Evolutionary conservation across 164 flowering plant species (phyloP).

Genomic region (Litsea cubeba): DNA sequence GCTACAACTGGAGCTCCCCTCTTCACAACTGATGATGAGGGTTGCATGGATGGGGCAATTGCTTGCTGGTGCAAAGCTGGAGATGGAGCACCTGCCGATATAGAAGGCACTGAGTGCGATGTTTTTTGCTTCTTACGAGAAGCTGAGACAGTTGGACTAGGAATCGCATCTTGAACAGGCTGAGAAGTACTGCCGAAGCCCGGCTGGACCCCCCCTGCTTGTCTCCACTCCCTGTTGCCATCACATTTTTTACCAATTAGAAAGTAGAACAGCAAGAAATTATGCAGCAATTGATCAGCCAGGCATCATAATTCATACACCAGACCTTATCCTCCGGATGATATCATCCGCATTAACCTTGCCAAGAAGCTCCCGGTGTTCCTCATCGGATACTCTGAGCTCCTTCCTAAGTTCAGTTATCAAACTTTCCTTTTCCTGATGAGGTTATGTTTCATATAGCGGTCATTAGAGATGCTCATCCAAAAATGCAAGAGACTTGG

Average conservation of each 20-base stretch:
- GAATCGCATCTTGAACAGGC: constrained; percentile 53
- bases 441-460: constrained; percentile 14
- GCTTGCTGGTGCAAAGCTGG: constrained; percentile 37
- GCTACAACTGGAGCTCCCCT: constrained; percentile 17
- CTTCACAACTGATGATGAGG: constrained; percentile 31
- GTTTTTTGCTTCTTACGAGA: constrained; percentile 83
- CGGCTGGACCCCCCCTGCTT: constrained; percentile 51
- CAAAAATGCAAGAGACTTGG: constrained; percentile 1
- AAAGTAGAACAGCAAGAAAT: constrained; percentile 5
- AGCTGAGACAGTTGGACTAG: constrained; percentile 70
- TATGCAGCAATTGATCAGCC: background rate
- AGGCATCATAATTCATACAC: background rate
- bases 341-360: constrained; percentile 76
- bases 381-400: constrained; percentile 83
- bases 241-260: constrained; percentile 8
- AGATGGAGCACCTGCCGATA: constrained; percentile 36
- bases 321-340: constrained; percentile 70
- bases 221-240: constrained; percentile 80
- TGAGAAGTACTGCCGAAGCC: constrained; percentile 43
- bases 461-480: constrained; percentile 6
- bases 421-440: constrained; percentile 84
- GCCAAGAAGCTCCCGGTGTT: constrained; percentile 77
- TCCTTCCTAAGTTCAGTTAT: constrained; percentile 92
- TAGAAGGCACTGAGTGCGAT: constrained; percentile 43
- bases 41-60: constrained; percentile 37